Percentiles rank a stretch among this genome's conserved stretches.
Conservation (phyloP, 148 eudicot species). For the Arbutus unedo region DNA sequence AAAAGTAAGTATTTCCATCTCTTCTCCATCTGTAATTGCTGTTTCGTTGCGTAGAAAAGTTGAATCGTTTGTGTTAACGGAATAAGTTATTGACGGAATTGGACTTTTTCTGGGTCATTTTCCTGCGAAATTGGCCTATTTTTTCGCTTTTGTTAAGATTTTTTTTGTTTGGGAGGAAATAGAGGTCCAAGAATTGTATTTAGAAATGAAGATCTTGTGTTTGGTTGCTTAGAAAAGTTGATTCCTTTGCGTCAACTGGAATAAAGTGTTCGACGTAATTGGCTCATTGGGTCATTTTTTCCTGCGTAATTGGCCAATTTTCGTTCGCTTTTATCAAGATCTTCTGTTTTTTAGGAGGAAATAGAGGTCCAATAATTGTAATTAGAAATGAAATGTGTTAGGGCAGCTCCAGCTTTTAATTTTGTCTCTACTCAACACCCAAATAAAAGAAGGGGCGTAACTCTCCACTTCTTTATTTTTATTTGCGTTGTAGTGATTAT, state of each 20-base stretch:
- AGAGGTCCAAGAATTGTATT: not conserved
- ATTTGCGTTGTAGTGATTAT: not conserved
- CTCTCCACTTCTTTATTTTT: not conserved
- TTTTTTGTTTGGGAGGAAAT: not conserved
- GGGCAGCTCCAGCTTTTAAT: not conserved
- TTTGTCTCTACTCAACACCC: not conserved
- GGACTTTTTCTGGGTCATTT: not conserved
- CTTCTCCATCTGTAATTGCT: not conserved
- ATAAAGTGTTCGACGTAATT: not conserved
- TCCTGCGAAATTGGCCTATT: not conserved
- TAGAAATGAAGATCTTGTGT: too few relatives aligned
- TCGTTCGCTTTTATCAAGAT: not conserved
- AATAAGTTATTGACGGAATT: not conserved
- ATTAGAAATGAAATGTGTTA: not conserved
- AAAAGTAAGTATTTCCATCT: constrained; percentile 32
- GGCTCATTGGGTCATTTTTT: not conserved
- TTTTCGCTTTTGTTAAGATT: too few relatives aligned
- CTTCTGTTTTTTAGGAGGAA: not conserved
- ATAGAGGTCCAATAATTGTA: not conserved
- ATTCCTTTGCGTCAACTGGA: too few relatives aligned
- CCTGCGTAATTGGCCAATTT: too few relatives aligned
- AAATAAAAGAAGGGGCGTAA: not conserved
- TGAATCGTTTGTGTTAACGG: not conserved
- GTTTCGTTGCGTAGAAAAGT: not conserved
- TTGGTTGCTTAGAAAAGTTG: too few relatives aligned